These are phyloP conservation scores for Phlegmacium glaucopus DNA, from an alignment of 768 basidiomycete species.

Conservation along the genomic window DNA sequence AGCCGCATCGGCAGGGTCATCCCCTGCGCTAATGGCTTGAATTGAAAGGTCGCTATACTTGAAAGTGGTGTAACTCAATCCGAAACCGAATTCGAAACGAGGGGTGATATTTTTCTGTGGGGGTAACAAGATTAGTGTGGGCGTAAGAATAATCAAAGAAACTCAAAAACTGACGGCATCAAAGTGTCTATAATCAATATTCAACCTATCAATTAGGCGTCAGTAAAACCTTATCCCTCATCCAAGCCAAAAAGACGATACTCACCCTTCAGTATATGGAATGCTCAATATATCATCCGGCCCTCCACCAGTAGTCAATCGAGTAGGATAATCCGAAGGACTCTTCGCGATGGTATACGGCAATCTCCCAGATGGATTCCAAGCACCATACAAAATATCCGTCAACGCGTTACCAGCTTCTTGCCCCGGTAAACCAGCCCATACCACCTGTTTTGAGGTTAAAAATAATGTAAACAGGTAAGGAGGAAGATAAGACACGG, in stretches of 20 bases:
- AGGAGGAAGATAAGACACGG: constrained; percentile 22
- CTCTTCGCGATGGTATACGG: constrained; percentile 76
- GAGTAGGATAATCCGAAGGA: constrained; percentile 54
- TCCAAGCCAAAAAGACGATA: neutral
- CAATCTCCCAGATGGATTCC: constrained; percentile 65
- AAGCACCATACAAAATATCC: constrained; percentile 67
- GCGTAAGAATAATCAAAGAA: neutral
- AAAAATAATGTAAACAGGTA: constrained; percentile 11
- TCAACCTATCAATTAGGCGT: constrained; percentile 31
- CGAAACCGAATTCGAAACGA: constrained; percentile 88
- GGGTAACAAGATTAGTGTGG: constrained; percentile 9
- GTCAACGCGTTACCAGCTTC: constrained; percentile 70
- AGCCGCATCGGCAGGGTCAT: constrained; percentile 31
- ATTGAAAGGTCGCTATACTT: constrained; percentile 60
- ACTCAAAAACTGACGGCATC: constrained; percentile 48
- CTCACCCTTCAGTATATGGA: constrained; percentile 55
- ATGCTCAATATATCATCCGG: constrained; percentile 42
- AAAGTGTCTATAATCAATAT: constrained; percentile 73
- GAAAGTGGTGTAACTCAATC: constrained; percentile 83
- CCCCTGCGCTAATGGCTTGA: constrained; percentile 34
- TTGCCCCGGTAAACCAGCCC: constrained; percentile 67
- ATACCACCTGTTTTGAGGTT: constrained; percentile 40
- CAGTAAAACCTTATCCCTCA: neutral
- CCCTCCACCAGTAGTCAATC: constrained; percentile 36
- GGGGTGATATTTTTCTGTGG: constrained; percentile 64